Evolutionary conservation across 768 basidiomycete species (phyloP).

Genomic region (Daedaleopsis nitida): DNA sequence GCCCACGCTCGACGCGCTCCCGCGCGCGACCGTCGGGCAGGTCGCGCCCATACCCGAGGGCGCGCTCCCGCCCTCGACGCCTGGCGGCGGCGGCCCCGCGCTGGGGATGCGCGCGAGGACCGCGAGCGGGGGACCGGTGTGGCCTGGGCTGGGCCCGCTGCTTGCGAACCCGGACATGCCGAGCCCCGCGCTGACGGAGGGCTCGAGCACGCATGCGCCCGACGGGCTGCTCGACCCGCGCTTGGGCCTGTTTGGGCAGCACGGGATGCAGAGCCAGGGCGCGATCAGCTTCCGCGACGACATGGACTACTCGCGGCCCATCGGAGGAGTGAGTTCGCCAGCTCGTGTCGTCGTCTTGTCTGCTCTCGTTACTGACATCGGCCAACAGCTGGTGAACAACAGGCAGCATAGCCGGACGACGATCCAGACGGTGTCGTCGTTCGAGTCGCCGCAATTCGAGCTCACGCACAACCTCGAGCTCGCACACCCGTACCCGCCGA

Average conservation of each 20-base stretch:
- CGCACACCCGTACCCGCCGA: neutral
- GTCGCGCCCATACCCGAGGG: conserved; percentile 7
- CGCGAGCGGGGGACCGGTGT: conserved; percentile 11
- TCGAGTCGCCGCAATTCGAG: conserved; percentile 9
- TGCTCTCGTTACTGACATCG: no score
- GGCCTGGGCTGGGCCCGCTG: conserved; percentile 19
- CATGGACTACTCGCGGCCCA: conserved; percentile 31
- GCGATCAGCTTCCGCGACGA: conserved; percentile 32
- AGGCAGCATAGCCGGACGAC: conserved; percentile 26
- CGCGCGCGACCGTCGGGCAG: neutral
- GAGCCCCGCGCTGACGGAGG: conserved; percentile 27
- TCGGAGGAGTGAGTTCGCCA: conserved; percentile 27
- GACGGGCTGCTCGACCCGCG: conserved; percentile 29
- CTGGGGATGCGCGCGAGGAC: neutral
- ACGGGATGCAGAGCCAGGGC: conserved; percentile 27
- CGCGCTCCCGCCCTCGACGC: neutral
- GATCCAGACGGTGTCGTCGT: conserved; percentile 20
- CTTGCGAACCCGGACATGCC: conserved; percentile 20
- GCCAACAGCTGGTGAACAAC: conserved; percentile 25
- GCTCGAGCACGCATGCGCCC: conserved; percentile 22
- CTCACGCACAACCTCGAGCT: neutral
- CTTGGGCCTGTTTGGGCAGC: conserved; percentile 11
- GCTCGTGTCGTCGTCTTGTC: neutral
- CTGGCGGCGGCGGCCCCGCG: neutral
- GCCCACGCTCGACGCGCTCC: neutral